phyloP scores from a whole-genome alignment of 1,284 basidiomycete genomes.

The Agroathelia rolfsii region DNA sequence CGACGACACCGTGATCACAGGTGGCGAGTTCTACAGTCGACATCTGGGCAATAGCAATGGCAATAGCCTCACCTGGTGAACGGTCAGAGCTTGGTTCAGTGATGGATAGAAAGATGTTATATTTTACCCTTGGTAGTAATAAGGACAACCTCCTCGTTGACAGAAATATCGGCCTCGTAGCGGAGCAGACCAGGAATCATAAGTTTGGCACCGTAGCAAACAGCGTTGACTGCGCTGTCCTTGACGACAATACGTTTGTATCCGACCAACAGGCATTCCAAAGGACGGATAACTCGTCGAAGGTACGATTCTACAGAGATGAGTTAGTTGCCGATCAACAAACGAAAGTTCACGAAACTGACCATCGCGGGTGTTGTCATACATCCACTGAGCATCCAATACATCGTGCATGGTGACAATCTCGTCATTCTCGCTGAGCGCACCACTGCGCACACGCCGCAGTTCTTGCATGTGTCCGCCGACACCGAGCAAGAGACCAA shows the following conservation, averaged over 20 bases:
- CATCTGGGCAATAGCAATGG: conserved; percentile 97
- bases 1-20: conserved; percentile 98
- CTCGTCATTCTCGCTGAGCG: conserved; percentile 94
- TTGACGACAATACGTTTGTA: conserved; percentile 99
- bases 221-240: conserved; percentile 97
- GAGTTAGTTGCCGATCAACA: conserved; percentile 11
- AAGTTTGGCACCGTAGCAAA: conserved; percentile 99
- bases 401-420: conserved; percentile 99
- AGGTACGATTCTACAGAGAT: conserved; percentile 78
- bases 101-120: conserved; percentile 3
- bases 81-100: background rate
- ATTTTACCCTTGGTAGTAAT: conserved; percentile 99
- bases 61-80: conserved; percentile 81
- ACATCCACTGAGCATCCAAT: conserved; percentile 97
- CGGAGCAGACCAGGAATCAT: conserved; percentile 99
- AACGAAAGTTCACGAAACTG: conserved; percentile 18
- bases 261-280: conserved; percentile 89
- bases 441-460: conserved; percentile 89
- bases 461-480: conserved; percentile 99
- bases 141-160: conserved; percentile 95
- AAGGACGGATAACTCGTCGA: conserved; percentile 87
- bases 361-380: conserved; percentile 99
- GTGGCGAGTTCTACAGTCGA: conserved; percentile 96
- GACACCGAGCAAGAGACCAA: conserved; percentile 91
- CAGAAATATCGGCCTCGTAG: conserved; percentile 92